phyloP scores from a whole-genome alignment of 495 filamentous ascomycete genomes.

The Penicillium paxilli region DNA sequence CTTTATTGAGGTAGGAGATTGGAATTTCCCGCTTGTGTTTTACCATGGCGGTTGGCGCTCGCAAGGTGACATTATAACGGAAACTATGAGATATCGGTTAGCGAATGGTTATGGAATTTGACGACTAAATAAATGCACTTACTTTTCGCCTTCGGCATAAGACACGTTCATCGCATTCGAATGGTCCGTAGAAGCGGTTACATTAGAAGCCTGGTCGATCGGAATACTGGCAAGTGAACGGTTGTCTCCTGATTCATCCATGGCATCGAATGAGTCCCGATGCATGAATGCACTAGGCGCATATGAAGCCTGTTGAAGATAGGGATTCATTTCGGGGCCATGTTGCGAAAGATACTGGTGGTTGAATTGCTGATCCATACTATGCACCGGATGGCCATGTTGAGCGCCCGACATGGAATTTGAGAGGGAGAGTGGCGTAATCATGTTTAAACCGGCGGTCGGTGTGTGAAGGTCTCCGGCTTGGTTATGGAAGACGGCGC shows the following conservation, averaged over 20 bases:
- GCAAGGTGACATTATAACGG: conserved; percentile 85
- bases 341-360: conserved; percentile 59
- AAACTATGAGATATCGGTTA: conserved; percentile 56
- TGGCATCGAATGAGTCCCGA: conserved; percentile 74
- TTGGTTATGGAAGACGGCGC: conserved; percentile 77
- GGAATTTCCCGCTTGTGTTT: conserved; percentile 82
- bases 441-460: conserved; percentile 68
- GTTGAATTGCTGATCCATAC: conserved; percentile 13
- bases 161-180: conserved; percentile 21
- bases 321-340: conserved; percentile 75
- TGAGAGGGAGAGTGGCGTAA: conserved; percentile 81
- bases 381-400: conserved; percentile 23
- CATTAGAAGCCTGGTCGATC: conserved; percentile 30
- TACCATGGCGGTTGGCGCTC: conserved; percentile 96
- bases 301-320: conserved; percentile 65
- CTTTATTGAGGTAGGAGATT: conserved; percentile 93
- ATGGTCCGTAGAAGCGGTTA: conserved; percentile 27
- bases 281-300: conserved; percentile 81
- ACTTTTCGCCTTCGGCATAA: conserved; percentile 51
- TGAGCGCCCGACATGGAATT: conserved; percentile 55
- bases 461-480: conserved; percentile 92
- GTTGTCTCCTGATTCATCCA: conserved; percentile 64
- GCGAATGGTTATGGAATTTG: background rate
- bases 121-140: no score
- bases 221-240: conserved; percentile 56